Base-by-base conservation (phyloP, 169 alveolate genomes). In the Perkinsus olseni region DNA sequence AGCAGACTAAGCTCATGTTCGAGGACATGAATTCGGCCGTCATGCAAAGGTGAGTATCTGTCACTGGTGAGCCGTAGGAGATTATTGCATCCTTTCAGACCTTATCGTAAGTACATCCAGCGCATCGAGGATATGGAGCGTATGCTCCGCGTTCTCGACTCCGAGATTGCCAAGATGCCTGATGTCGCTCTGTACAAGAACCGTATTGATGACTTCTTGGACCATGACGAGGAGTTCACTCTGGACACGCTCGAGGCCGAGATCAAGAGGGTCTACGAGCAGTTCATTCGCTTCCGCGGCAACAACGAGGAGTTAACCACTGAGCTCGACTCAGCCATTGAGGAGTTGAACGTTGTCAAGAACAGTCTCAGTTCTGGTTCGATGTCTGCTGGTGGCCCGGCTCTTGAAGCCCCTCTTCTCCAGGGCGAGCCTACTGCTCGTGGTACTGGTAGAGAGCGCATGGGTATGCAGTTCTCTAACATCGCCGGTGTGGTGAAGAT, bases 101-200 rank as follows among this genome's bases (percentile, higher is more conserved):
- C 97, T 82, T 98, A 97, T 93, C 97, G 97, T 94, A 96, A 96
- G 92, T 97, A 97, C 92, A 96, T 98, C 38, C 99, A 98, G 92
- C 96, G 99, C 39, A 97, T 98, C 17, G 98, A 97, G 90, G 98
- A 98, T 91, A 97, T 98, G 99, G 99, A 98, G 93, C 95, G 98
- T 39, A 96, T 96, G 94, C 94, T 97, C 31, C 96, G 98, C 21
- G 97, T 96, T 45, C 93, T 97, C 93, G 95, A 94, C 91, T 96
- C 96, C 50, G 97, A 96, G 93, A 96, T 97, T 38, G 97, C 96
- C 31, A 94, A 95, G 50, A 92, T 96, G 39, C 98, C 98, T 8
- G 97, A 96, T 93, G 96, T 93, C 94, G 91, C 92, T 37, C 93
- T 93, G n/a, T 45, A 93, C 50, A 96, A 97, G 93, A 96, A 97